Evolutionary conservation across 805 yeast genomes (phyloP).

Genomic region (Pichia insulana): DNA sequence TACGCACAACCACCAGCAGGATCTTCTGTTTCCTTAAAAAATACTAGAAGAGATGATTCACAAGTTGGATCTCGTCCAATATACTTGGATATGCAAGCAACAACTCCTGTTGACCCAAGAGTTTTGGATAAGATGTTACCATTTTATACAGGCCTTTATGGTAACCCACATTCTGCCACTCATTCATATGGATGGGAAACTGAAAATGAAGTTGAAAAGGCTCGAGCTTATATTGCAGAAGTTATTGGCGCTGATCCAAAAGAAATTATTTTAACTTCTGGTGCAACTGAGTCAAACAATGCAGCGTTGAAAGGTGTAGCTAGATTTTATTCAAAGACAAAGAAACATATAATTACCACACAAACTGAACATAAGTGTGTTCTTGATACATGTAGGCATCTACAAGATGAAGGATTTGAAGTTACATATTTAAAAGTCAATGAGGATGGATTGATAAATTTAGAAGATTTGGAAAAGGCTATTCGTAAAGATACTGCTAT

Average conservation of each 20-base stretch:
- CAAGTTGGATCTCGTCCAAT: slow-evolving; percentile 76
- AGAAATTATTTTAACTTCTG: slow-evolving; percentile 93
- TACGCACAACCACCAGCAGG: slow-evolving; percentile 36
- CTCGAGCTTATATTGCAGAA: slow-evolving; percentile 74
- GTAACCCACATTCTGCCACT: slow-evolving; percentile 96
- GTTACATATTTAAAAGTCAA: slow-evolving; percentile 87
- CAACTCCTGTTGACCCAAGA: slow-evolving; percentile 96
- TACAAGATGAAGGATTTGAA: slow-evolving; percentile 95
- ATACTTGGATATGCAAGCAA: slow-evolving; percentile 95
- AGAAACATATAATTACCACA: slow-evolving; percentile 89
- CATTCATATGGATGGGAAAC: slow-evolving; percentile 99
- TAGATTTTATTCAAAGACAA: slow-evolving; percentile 80
- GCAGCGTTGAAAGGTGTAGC: slow-evolving; percentile 95
- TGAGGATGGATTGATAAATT: slow-evolving; percentile 67
- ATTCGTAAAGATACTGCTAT: slow-evolving; percentile 86
- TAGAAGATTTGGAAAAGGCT: slow-evolving; percentile 70
- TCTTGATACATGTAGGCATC: slow-evolving; percentile 87
- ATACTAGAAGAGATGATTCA: slow-evolving; percentile 35
- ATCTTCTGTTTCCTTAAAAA: slow-evolving; percentile 35
- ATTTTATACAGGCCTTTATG: slow-evolving; percentile 86
- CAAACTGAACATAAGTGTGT: slow-evolving; percentile 99
- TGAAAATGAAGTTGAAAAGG: slow-evolving; percentile 80
- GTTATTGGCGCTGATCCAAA: slow-evolving; percentile 90
- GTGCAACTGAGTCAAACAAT: slow-evolving; percentile 96
- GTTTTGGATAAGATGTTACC: slow-evolving; percentile 83